Percentiles rank a stretch among this genome's conserved stretches.
phyloP scores from a whole-genome alignment of 2,329 filamentous ascomycete genomes.

The Pleomassaria siparia region DNA sequence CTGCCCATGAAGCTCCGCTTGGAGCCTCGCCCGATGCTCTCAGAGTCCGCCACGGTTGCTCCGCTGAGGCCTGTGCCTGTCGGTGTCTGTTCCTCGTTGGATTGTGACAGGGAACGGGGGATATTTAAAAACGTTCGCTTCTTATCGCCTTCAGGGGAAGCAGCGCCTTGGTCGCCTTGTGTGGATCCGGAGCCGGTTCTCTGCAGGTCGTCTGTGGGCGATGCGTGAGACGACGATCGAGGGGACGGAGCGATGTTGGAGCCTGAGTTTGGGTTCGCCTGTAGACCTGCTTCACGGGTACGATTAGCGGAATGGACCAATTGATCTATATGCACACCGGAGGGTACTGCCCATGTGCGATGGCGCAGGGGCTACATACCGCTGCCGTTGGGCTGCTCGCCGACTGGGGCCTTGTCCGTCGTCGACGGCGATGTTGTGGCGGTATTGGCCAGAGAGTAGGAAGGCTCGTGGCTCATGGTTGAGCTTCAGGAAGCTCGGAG shows the following conservation, averaged over 20 bases:
- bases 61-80: slow-evolving; percentile 47
- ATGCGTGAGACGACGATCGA: slow-evolving; percentile 25
- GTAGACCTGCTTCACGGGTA: slow-evolving; percentile 10
- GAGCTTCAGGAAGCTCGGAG: slow-evolving; percentile 21
- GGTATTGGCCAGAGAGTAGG: slow-evolving; percentile 29
- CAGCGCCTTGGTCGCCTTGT: slow-evolving; percentile 14
- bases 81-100: slow-evolving; percentile 35
- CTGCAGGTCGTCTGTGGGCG: slow-evolving; percentile 19
- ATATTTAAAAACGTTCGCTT: slow-evolving; percentile 42
- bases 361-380: slow-evolving; percentile 27
- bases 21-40: slow-evolving; percentile 48
- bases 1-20: slow-evolving; percentile 51
- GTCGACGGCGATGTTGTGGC: slow-evolving; percentile 23
- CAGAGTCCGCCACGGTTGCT: slow-evolving; percentile 48
- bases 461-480: slow-evolving; percentile 41
- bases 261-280: slow-evolving; percentile 10
- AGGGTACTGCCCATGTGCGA: background rate
- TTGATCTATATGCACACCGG: background rate
- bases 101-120: slow-evolving; percentile 34
- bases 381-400: slow-evolving; percentile 35
- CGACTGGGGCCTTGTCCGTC: slow-evolving; percentile 27
- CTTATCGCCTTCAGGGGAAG: slow-evolving; percentile 28
- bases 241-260: slow-evolving; percentile 21
- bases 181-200: slow-evolving; percentile 16
- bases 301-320: slow-evolving; percentile 13